Conservation (phyloP, 225 moss, liverwort and hornwort genomes). For the Polytrichum formosum region DNA sequence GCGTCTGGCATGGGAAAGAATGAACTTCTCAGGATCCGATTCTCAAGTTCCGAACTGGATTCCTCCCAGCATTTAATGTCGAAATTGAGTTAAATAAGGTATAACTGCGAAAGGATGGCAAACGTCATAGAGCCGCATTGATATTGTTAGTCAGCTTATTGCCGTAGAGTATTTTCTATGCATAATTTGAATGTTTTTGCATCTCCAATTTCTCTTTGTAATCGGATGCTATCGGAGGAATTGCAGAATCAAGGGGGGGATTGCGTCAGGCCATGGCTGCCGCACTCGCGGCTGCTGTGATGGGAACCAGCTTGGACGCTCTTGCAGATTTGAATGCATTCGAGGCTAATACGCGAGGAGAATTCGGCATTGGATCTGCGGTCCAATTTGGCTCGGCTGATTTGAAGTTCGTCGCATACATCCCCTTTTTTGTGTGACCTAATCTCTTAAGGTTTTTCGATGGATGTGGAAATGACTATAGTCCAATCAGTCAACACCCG, state of each 20-base stretch:
- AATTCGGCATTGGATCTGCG: constrained; percentile 96
- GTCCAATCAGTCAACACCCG: too few species aligned
- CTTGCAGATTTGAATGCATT: constrained; percentile 84
- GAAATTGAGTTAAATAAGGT: background rate
- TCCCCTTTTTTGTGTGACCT: background rate
- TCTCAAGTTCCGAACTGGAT: background rate
- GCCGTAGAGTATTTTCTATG: constrained; percentile 1
- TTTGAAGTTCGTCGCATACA: constrained; percentile 53
- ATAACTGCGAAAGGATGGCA: background rate
- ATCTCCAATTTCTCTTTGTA: too few species aligned
- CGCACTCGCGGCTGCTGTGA: constrained; percentile 77
- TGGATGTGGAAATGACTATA: too few species aligned
- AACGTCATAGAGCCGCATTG: background rate
- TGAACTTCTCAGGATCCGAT: background rate
- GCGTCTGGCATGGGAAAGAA: background rate
- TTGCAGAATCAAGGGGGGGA: constrained; percentile 29
- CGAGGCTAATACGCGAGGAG: constrained; percentile 94
- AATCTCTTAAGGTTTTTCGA: too few species aligned
- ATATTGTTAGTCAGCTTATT: background rate
- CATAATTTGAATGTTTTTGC: background rate
- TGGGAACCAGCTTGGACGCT: constrained; percentile 83
- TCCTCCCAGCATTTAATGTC: background rate
- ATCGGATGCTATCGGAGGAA: background rate
- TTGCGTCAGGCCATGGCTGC: constrained; percentile 72
- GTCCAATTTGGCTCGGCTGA: constrained; percentile 97